Conservation (phyloP, 495 filamentous ascomycete species). For the Aspergillus panamensis region DNA sequence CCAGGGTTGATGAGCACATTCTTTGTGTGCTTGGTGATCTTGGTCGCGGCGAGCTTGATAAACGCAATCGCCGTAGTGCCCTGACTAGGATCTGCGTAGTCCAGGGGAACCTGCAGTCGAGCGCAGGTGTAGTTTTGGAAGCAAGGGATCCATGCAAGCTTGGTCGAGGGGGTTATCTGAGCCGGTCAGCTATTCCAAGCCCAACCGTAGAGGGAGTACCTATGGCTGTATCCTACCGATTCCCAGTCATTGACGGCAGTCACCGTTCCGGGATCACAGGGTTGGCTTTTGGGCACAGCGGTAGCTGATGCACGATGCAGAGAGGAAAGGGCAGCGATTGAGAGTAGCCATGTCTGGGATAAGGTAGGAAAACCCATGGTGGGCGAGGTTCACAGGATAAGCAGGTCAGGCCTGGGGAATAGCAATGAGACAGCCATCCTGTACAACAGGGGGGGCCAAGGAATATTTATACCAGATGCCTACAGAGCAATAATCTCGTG, state of each 20-base stretch:
- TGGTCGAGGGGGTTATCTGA: conserved; percentile 15
- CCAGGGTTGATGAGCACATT: conserved; percentile 21
- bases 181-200: background rate
- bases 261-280: background rate
- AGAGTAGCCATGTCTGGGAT: no score
- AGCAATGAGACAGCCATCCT: no score
- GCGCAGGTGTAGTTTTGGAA: conserved; percentile 24
- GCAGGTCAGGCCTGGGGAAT: no score
- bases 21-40: conserved; percentile 14
- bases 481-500: no score
- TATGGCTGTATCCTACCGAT: background rate
- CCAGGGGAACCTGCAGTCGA: conserved; percentile 24
- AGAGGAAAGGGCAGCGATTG: background rate
- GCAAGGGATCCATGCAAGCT: conserved; percentile 25
- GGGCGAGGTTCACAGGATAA: no score
- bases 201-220: no score
- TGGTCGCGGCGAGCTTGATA: conserved; percentile 24
- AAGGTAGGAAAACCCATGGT: no score
- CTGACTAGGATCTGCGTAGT: conserved; percentile 24
- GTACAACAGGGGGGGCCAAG: no score
- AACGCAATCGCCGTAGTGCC: conserved; percentile 25
- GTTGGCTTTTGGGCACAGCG: background rate
- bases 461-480: no score
- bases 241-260: background rate
- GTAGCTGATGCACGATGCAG: background rate